Evolutionary conservation across 768 basidiomycete genomes (phyloP), one percentile per base, ranked within the genome.

Genomic region (Mycena olivaceomarginata): DNA sequence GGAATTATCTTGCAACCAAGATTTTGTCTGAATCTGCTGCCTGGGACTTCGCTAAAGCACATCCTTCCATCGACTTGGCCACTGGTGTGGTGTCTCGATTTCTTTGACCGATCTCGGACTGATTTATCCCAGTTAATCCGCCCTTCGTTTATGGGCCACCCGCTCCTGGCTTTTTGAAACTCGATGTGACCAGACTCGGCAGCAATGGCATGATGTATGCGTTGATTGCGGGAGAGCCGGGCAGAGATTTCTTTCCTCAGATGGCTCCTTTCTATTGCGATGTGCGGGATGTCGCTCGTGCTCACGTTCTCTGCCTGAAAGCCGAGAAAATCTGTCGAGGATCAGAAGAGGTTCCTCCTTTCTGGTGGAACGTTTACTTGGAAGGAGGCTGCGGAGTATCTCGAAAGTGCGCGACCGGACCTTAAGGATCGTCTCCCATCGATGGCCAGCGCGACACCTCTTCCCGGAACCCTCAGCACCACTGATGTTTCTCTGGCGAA

Each of bases 1-100:
- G 85, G 60, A 81, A 85, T 48, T 91, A 91, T 81, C 83, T 85
- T 48, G 84, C 85, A 15, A 84, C 88, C 16, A 91, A 91, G 75
- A 82, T 83, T 16, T 78, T 88, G 5, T 86, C 88, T 4, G 89
- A 91, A 78, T 78, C 80, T 39, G 87, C 88, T 0, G 82, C 86
- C 10, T 89, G 89, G 88, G 82, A 87, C 12, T 88, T 88, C 66
- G 88, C 85, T 7, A 78, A 80, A 51, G 79, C 84, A 39, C 85
- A 90, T 73, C 85, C 87, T n/a, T 72, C 86, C 16, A 80, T 89
- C 46, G 85, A 87, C 48, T 70, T 89, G 64, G 83, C 85, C 13
- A 86, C 87, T 13, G 81, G 89, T 89, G 87, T 81, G 20, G 20
- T 37, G 1, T 43, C 45, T 53, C 37, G 7, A 3, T 18, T 9